A percentile compares a stretch with the other conserved stretches of the same genome.
Evolutionary conservation across 768 basidiomycete species (phyloP).

Genomic region (Boletellus ananas): DNA sequence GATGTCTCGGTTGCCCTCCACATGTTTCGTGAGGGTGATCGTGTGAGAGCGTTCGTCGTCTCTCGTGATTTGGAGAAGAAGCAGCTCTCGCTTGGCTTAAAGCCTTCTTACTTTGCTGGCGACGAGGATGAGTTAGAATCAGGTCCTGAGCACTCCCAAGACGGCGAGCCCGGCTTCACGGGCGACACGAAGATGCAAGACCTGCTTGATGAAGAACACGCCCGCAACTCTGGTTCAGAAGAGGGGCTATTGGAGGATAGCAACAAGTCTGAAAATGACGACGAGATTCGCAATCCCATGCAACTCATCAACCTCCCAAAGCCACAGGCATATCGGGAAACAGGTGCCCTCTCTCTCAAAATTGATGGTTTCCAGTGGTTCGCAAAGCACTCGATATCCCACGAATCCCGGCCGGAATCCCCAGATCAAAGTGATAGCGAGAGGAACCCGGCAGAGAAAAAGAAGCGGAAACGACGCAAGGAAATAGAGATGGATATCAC

Average conservation of each 20-base stretch:
- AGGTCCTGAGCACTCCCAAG: conserved; percentile 24
- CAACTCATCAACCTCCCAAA: conserved; percentile 4
- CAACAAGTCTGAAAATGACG: conserved; percentile 14
- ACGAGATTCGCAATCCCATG: conserved; percentile 13
- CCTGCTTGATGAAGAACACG: conserved; percentile 19
- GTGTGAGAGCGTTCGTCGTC: conserved; percentile 73
- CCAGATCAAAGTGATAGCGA: conserved; percentile 42
- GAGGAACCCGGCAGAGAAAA: conserved; percentile 38
- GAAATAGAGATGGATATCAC: conserved; percentile 78
- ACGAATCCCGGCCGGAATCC: conserved; percentile 38
- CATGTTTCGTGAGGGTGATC: conserved; percentile 83
- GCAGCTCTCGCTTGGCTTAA: conserved; percentile 78
- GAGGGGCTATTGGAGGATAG: conserved; percentile 15
- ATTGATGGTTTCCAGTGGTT: conserved; percentile 76
- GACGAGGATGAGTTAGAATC: conserved; percentile 46
- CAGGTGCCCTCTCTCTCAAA: conserved; percentile 38
- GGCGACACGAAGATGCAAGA: conserved; percentile 22
- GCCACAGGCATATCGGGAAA: background rate
- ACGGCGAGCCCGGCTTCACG: conserved; percentile 31
- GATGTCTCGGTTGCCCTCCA: conserved; percentile 75
- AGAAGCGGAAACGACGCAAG: conserved; percentile 64
- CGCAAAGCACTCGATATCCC: conserved; percentile 33
- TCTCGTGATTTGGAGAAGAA: conserved; percentile 73
- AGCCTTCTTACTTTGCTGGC: conserved; percentile 79
- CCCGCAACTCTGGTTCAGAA: conserved; percentile 8